Base-by-base conservation (phyloP, 1,139 yeast species). In the Candida glucosophila region DNA sequence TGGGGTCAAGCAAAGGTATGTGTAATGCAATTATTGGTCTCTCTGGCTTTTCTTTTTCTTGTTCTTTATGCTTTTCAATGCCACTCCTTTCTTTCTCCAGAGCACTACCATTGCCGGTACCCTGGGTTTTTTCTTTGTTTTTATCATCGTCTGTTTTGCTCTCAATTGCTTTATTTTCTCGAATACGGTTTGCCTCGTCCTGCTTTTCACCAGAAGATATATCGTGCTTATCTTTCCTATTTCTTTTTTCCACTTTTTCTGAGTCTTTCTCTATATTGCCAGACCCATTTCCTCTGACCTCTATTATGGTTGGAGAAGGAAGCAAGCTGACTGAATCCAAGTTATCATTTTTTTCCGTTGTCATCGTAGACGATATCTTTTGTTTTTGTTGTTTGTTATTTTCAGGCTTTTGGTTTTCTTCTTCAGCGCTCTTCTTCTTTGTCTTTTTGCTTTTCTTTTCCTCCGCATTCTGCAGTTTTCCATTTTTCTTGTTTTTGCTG, bases 1-100 rank as follows among this genome's bases (percentile, higher is more conserved):
- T 47, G 7, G 67, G 65, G 33, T 65, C 66, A 6, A 63, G 43
- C 14, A 77, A 45, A 1, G 83, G 85, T 5, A 77, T 66, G 34
- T 75, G 68, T n/a, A 77, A 44, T 4, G 76, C 73, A 11, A 75
- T 66, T 13, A 73, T 67, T 1, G 79, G 76, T 17, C 47, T 45
- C 12, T 58, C 47, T 28, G 55, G 36, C 22, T 43, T 40, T 24
- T 42, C 37, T 18, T 48, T 44, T 19, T 46, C 37, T 31, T 34
- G 52, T 40, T 43, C 42, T 29, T 41, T 40, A 30, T 40, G 44
- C 41, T 47, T 46, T 37, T 43, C 45, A 19, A n/a, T n/a, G n/a
- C n/a, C n/a, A n/a, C n/a, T n/a, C 22, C 47, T 44, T 35, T 43
- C 45, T 40, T 35, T 35, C 14, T 33, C 39, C 14, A n/a, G n/a